Evolutionary conservation across 768 basidiomycete species (phyloP), one percentile per base, ranked within the genome.

Genomic region (Goffeauzyma gilvescens): DNA sequence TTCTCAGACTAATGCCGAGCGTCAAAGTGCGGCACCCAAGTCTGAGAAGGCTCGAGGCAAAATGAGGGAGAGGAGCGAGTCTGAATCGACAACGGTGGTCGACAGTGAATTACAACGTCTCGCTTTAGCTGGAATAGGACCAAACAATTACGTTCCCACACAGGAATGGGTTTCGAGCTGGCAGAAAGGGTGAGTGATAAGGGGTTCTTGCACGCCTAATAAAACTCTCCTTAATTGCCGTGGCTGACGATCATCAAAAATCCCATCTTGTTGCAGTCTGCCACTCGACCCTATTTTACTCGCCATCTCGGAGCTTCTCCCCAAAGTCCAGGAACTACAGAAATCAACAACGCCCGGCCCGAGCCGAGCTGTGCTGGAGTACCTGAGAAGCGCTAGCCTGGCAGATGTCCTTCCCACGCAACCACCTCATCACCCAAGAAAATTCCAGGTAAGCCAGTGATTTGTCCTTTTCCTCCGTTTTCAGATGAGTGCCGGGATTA

Each of bases 121-220:
- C 18, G 75, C 79, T n/a, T 69, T 73, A 23, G 68, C 69, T 14
- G 77, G 75, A 10, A 73, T 89, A 14, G 86, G 86, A 22, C 71
- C 80, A 51, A 89, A 85, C 60, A 84, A 86, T 2, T 98, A 95
- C 63, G 70, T 89, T 6, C 87, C 93, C 9, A 93, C 86, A 3
- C 84, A 93, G 60, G 85, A 86, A 74, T 98, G 93, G 90, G 86
- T 85, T 17, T 87, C 87, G 2, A 62, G 60, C 32, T 96, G 90
- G 90, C 83, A 90, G 53, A 84, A 89, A 71, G 89, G 89, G 85
- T 84, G 51, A 58, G 69, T 57, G 2, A 3, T 22, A 27, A 13
- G 21, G 12, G 18, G 15, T 7, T 4, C 9, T 35, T 13, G 20
- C 21, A 14, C 1, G 9, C 33, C n/a, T 36, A 17, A 26, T 43